Evolutionary conservation across 2,329 filamentous ascomycete genomes (phyloP).

Genomic region (Colletotrichum ledebouriae): DNA sequence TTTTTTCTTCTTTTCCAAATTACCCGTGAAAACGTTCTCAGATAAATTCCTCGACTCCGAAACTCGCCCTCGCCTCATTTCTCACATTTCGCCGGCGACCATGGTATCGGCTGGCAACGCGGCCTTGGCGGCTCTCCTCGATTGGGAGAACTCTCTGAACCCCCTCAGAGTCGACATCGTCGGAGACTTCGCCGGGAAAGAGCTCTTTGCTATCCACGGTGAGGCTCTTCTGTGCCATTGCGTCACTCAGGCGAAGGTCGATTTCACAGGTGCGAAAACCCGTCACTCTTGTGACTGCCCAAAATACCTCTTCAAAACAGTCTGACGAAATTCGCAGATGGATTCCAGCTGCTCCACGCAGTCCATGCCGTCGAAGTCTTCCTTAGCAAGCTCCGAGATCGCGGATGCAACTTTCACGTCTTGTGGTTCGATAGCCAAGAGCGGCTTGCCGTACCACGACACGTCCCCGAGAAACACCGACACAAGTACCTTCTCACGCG

Average conservation of each 20-base stretch:
- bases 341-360: constrained; percentile 80
- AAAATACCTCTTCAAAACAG: background rate
- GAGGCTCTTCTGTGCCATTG: constrained; percentile 78
- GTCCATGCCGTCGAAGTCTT: constrained; percentile 77
- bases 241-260: constrained; percentile 72
- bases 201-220: constrained; percentile 80
- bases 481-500: constrained; percentile 73
- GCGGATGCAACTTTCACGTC: constrained; percentile 79
- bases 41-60: too few species aligned
- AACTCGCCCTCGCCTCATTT: too few species aligned
- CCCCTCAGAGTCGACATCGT: constrained; percentile 72
- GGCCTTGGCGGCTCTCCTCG: background rate
- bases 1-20: too few species aligned
- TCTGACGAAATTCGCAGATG: constrained; percentile 54
- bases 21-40: too few species aligned
- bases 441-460: constrained; percentile 67
- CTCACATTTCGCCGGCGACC: background rate
- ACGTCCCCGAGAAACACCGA: constrained; percentile 45
- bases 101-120: background rate
- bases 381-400: constrained; percentile 68
- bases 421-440: constrained; percentile 74
- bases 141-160: constrained; percentile 27
- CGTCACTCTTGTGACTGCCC: background rate
- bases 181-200: constrained; percentile 81
- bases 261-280: constrained; percentile 65